A percentile compares a stretch with the other conserved stretches of the same genome.
phyloP scores from a whole-genome alignment of 1,284 basidiomycete genomes.

The Pseudozyma sp. region DNA sequence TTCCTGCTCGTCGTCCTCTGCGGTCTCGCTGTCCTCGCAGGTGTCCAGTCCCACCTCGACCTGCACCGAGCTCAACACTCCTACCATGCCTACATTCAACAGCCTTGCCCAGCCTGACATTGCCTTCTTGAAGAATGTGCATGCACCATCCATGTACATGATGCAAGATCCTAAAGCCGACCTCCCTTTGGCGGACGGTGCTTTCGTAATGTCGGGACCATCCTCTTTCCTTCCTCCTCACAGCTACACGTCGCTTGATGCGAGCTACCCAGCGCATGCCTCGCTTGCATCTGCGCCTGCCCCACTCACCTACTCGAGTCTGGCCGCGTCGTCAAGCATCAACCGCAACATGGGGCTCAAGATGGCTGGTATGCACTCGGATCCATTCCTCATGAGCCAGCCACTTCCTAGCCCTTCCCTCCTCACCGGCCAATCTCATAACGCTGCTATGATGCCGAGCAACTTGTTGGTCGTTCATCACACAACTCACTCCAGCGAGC shows the following conservation, averaged over 20 bases:
- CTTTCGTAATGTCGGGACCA: conserved; percentile 6
- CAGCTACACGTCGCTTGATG: conserved; percentile 11
- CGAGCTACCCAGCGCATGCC: background rate
- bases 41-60: conserved; percentile 30
- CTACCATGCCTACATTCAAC: conserved; percentile 21
- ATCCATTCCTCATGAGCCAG: conserved; percentile 44
- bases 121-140: background rate
- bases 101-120: background rate
- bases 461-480: conserved; percentile 1
- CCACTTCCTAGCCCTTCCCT: conserved; percentile 38
- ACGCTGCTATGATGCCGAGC: conserved; percentile 1
- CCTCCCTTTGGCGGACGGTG: background rate
- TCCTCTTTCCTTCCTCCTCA: conserved; percentile 2
- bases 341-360: conserved; percentile 28
- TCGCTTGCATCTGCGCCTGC: conserved; percentile 1
- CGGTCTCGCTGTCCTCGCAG: conserved; percentile 18
- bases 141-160: background rate
- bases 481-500: too few relatives aligned
- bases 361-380: conserved; percentile 30
- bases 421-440: background rate
- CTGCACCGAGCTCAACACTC: conserved; percentile 31
- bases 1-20: conserved; percentile 9
- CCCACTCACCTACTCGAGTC: conserved; percentile 22
- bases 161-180: conserved; percentile 7
- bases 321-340: conserved; percentile 9